Base-by-base conservation (phyloP, 306 rosid species). In the Fagus crenata region DNA sequence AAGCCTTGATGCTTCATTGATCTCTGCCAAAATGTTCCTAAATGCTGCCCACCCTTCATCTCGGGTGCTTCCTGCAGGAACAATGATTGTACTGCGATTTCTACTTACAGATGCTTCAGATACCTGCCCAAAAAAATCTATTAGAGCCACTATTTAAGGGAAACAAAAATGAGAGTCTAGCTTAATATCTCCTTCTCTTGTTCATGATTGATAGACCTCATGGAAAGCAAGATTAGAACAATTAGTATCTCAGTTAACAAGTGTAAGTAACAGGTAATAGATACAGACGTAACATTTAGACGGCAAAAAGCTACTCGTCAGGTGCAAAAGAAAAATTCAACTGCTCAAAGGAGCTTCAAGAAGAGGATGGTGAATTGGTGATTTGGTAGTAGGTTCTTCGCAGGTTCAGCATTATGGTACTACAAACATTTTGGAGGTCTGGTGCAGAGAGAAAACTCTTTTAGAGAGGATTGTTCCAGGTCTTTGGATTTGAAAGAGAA, bases 21-120 rank as follows among this genome's bases (percentile, higher is more conserved):
- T 87, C 84, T 96, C 99, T 2, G 96, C 99, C 89, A 96, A 89
- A 85, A 96, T 92, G 84, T 92, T 92, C 81, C 99, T 85, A 80
- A 96, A 96, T 43, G 98, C 96, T 43, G 99, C 88, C 99, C 99
- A 96, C 58, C 99, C 99, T 84, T 96, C 99, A 76, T 96, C 99
- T 75, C 90, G 87, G 74, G 88, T 85, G 82, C 92, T 96, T 84
- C 99, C 98, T 17, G 99, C 98, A 51, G 99, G 99, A 84, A 96
- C 97, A 75, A 96, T 96, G 78, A 96, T 96, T 78, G 99, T 96
- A 83, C 99, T 96, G 59, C 99, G 97, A 74, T 96, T 96, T 86
- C 99, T 88, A 86, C 97, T 92, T 46, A 96, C 97, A 78, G 99
- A 96, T 64, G 99, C 99, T 85, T 96, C 99, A 49, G 98, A 92